phyloP scores from a whole-genome alignment of 192 early-diverging fungal genomes.

The Podila epicladia region DNA sequence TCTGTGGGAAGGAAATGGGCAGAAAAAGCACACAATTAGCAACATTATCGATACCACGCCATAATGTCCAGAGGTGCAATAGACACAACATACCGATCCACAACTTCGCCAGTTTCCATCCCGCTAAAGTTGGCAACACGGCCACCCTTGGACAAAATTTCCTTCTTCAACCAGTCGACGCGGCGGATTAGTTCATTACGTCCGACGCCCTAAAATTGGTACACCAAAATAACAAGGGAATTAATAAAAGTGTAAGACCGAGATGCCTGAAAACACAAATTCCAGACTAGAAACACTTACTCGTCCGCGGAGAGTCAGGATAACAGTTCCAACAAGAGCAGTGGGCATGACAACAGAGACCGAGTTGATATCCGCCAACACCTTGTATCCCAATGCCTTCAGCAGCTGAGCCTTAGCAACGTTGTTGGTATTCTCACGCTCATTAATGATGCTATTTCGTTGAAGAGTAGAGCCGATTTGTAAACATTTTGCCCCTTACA shows the following conservation, averaged over 20 bases:
- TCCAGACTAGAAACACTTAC: slow-evolving; percentile 50
- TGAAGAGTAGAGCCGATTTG: not conserved
- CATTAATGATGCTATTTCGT: slow-evolving; percentile 35
- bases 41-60: not conserved
- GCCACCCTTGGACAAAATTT: slow-evolving; percentile 75
- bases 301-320: slow-evolving; percentile 84
- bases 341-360: slow-evolving; percentile 88
- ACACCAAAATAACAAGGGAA: not conserved
- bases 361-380: slow-evolving; percentile 73
- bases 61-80: not conserved
- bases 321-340: slow-evolving; percentile 81
- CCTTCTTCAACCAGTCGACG: slow-evolving; percentile 74
- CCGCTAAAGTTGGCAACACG: slow-evolving; percentile 81
- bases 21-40: too few species aligned
- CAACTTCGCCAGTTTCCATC: slow-evolving; percentile 74
- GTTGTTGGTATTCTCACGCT: slow-evolving; percentile 37
- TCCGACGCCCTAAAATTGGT: slow-evolving; percentile 59
- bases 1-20: slow-evolving; percentile 4
- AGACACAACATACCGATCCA: slow-evolving; percentile 67
- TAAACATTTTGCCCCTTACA: too few species aligned
- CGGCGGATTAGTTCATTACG: slow-evolving; percentile 77
- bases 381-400: slow-evolving; percentile 76
- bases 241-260: not conserved
- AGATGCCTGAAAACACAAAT: not conserved
- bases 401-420: slow-evolving; percentile 66